Base-by-base conservation (phyloP, 2,329 filamentous ascomycete species). In the Coniella lustricola region DNA sequence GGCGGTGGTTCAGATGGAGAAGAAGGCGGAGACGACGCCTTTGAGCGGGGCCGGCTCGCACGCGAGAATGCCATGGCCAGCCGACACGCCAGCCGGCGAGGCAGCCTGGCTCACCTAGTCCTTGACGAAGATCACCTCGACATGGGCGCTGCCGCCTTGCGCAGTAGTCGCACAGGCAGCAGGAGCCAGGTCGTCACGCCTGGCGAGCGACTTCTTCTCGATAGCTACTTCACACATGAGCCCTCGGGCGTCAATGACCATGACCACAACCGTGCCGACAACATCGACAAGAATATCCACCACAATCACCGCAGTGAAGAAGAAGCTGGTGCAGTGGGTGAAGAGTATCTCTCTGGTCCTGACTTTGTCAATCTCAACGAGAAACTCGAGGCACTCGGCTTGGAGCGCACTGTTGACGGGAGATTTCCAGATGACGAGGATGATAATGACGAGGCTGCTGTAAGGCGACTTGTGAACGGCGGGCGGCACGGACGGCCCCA, bases 281-380 rank as follows among this genome's bases (percentile, higher is more conserved):
- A n/a, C n/a, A n/a, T n/a, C n/a, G n/a, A n/a, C n/a, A n/a, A n/a
- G n/a, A n/a, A n/a, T n/a, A n/a, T n/a, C n/a, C n/a, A n/a, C n/a
- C n/a, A n/a, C 25, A 29, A 5, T 29, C 25, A 29, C 25, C 5
- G 25, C 10, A 29, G 10, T 29, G 25, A 29, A 10, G 25, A 29
- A 10, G 25, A 29, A 5, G 25, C 25, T 29, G 25, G 5, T 29
- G 25, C 25, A 10, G 25, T 10, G 10, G 25, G 25, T 10, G 25
- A 41, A 7, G 65, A 69, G 13, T 63, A 70, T 2, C 34, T 47
- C 3, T 62, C 69, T 0, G 79, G 77, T 1, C 81, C 81, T 0
- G 81, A 83, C 58, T 84, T 84, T 61, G 74, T 84, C 51, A 73
- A 81, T 57, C 68, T 81, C 2, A 78, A 82, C 56, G 78, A 81